phyloP scores from a whole-genome alignment of 2,329 filamentous ascomycete genomes.

The Hirsutella thompsonii region DNA sequence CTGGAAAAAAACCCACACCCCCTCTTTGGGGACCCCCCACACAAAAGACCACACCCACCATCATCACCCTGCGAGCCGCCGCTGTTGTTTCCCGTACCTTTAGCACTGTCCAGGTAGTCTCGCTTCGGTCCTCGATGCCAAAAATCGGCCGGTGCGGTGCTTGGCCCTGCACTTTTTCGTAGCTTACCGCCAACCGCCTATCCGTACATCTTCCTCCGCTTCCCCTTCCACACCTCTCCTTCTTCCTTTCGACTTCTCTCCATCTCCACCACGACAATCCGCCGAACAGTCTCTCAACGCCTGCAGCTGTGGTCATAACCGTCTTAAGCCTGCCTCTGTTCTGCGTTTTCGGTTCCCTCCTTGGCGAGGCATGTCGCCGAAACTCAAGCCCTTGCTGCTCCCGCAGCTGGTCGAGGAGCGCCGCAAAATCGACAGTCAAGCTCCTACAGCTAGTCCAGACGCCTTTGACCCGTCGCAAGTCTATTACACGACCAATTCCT shows the following conservation, averaged over 20 bases:
- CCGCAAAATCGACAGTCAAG: slow-evolving; percentile 24
- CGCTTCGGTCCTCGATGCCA: too few species aligned
- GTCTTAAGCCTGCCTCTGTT: not conserved
- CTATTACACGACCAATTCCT: slow-evolving; percentile 38
- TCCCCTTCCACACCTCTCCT: not conserved
- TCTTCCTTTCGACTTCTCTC: not conserved
- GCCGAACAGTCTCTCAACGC: not conserved
- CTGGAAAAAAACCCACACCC: not conserved
- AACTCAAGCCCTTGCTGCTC: slow-evolving; percentile 39
- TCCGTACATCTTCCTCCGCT: not conserved
- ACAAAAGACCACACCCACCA: too few species aligned
- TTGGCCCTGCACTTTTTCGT: not conserved
- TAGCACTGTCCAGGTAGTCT: too few species aligned
- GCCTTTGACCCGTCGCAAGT: slow-evolving; percentile 23
- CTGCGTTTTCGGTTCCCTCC: slow-evolving; percentile 1
- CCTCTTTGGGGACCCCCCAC: not conserved
- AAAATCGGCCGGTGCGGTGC: too few species aligned
- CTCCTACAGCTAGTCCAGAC: slow-evolving; percentile 12
- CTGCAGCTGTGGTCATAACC: not conserved
- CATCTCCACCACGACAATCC: not conserved
- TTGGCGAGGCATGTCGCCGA: slow-evolving; percentile 27
- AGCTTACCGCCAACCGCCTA: not conserved
- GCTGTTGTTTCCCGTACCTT: too few species aligned
- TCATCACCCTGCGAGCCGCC: too few species aligned
- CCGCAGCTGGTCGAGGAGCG: slow-evolving; percentile 40